A percentile compares a stretch with the other conserved stretches of the same genome.
These are phyloP conservation scores for Inga laurina DNA, from an alignment of 306 rosid species.

Conservation along the genomic window DNA sequence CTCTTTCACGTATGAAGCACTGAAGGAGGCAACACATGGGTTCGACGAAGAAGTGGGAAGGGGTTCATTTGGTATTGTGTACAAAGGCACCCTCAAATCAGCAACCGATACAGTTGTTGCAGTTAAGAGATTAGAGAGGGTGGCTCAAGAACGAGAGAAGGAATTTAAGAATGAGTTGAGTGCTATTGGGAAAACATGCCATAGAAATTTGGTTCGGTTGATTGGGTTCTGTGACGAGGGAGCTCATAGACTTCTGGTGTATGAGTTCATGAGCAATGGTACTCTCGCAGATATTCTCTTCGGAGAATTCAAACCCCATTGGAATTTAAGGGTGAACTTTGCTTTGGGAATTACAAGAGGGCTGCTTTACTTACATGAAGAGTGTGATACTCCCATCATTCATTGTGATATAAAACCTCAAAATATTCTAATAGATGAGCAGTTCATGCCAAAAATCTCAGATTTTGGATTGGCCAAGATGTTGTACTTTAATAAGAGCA, in stretches of 20 bases:
- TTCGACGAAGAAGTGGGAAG: constrained; percentile 44
- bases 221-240: constrained; percentile 54
- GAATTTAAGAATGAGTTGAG: constrained; percentile 48
- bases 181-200: constrained; percentile 46
- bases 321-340: constrained; percentile 39
- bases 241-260: constrained; percentile 38
- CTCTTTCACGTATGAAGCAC: constrained; percentile 31
- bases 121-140: constrained; percentile 45
- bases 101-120: constrained; percentile 31
- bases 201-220: constrained; percentile 44
- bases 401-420: constrained; percentile 56
- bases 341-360: constrained; percentile 53
- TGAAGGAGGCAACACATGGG: constrained; percentile 38
- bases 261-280: constrained; percentile 49
- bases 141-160: constrained; percentile 41
- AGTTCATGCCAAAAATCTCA: neutral
- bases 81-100: constrained; percentile 40
- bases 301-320: constrained; percentile 32
- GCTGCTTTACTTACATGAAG: constrained; percentile 47
- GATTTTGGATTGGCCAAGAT: neutral
- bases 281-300: constrained; percentile 39
- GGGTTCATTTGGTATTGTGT: constrained; percentile 53
- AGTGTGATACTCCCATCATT: constrained; percentile 48
- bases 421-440: neutral
- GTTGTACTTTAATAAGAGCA: neutral